phyloP scores from a whole-genome alignment of 1,139 yeast species.

The Komagataea norvegica region DNA sequence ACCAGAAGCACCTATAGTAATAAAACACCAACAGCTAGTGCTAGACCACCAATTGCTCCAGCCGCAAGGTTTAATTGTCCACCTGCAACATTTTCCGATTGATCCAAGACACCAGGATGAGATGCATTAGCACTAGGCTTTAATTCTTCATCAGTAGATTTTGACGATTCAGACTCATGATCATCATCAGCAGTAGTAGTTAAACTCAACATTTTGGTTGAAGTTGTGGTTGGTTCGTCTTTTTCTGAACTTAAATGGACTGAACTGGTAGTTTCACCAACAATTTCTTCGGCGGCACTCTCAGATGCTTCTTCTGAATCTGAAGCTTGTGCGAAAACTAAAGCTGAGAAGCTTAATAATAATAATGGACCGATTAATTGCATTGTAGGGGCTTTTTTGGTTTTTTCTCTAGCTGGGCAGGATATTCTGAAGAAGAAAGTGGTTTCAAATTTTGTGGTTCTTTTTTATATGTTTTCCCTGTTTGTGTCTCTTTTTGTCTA shows the following conservation, averaged over 20 bases:
- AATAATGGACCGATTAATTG: constrained; percentile 3
- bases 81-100: constrained; percentile 17
- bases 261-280: constrained; percentile 7
- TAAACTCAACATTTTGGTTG: constrained; percentile 2
- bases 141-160: constrained; percentile 8
- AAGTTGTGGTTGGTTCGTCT: constrained; percentile 4
- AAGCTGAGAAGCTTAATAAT: constrained; percentile 9
- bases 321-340: constrained; percentile 6
- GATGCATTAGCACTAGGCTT: constrained; percentile 9
- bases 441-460: too few species aligned
- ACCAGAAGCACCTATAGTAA: constrained; percentile 10
- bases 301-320: constrained; percentile 4
- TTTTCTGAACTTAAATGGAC: background rate
- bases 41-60: constrained; percentile 13
- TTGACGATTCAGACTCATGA: constrained; percentile 7
- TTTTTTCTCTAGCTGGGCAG: too few species aligned
- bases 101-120: constrained; percentile 11
- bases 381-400: background rate
- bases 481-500: too few species aligned
- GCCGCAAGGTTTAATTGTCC: constrained; percentile 3
- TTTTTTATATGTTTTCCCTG: too few species aligned
- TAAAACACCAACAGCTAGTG: constrained; percentile 20
- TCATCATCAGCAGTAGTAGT: constrained; percentile 2
- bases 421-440: too few species aligned
- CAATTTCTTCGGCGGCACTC: constrained; percentile 3